Evolutionary conservation across 805 yeast genomes (phyloP).

Genomic region (Sugiyamaella mastotermitis): DNA sequence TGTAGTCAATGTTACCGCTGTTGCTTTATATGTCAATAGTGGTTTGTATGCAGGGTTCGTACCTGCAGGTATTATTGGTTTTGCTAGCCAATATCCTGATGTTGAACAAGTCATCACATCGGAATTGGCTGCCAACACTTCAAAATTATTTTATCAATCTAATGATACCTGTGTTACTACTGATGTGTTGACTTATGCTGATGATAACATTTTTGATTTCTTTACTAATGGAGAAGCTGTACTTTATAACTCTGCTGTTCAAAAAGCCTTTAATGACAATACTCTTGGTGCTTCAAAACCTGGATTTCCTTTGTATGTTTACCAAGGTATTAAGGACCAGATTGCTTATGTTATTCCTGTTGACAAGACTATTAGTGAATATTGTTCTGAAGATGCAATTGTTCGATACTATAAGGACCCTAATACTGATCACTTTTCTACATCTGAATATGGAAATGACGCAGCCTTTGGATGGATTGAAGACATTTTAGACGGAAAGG

Average conservation of each 20-base stretch:
- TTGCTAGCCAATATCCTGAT: conserved; percentile 20
- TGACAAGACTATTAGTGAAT: conserved; percentile 14
- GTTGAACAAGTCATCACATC: conserved; percentile 8
- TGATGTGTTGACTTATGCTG: conserved; percentile 13
- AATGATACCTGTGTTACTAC: conserved; percentile 12
- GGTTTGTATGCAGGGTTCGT: conserved; percentile 20
- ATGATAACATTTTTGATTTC: conserved; percentile 16
- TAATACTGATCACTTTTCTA: conserved; percentile 11
- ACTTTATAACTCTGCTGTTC: conserved; percentile 11
- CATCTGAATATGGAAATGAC: conserved; percentile 11
- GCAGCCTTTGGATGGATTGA: conserved; percentile 14
- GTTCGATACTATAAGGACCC: conserved; percentile 13
- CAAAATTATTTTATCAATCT: not conserved
- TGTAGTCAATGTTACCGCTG: conserved; percentile 21
- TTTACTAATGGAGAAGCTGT: conserved; percentile 19
- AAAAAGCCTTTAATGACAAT: conserved; percentile 13
- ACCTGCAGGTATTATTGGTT: conserved; percentile 22
- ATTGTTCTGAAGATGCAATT: conserved; percentile 13
- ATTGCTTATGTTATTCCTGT: conserved; percentile 18
- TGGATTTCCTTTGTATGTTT: conserved; percentile 19
- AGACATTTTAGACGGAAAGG: conserved; percentile 7
- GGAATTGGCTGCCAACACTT: conserved; percentile 7
- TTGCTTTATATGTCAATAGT: conserved; percentile 15
- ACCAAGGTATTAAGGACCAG: conserved; percentile 22
- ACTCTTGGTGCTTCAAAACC: conserved; percentile 18